Evolutionary conservation across 108 stramenopile genomes (phyloP).

Genomic region (Fragilariopsis cylindrus): DNA sequence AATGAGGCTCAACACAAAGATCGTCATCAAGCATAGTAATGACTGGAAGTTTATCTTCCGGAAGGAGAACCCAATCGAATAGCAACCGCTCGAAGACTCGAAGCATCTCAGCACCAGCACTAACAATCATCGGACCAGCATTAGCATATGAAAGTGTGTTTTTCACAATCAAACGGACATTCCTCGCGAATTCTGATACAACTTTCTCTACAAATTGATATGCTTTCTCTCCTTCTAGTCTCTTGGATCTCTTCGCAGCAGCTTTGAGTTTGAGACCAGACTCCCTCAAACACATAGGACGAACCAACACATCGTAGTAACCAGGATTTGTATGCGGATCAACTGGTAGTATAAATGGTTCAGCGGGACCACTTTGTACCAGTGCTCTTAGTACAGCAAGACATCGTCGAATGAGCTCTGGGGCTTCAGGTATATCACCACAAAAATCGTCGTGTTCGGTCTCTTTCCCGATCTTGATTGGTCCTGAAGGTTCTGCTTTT

Average conservation of each 20-base stretch:
- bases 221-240: constrained; percentile 16
- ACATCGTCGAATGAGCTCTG: constrained; percentile 82
- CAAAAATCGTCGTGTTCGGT: constrained; percentile 79
- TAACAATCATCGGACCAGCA: constrained; percentile 70
- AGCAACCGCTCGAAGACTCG: constrained; percentile 84
- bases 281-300: constrained; percentile 76
- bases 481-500: constrained; percentile 16
- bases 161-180: constrained; percentile 67
- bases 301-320: constrained; percentile 84
- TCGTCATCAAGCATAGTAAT: constrained; percentile 82
- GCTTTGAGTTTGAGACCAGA: constrained; percentile 61
- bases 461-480: constrained; percentile 45
- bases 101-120: constrained; percentile 75
- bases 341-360: constrained; percentile 82
- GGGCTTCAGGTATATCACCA: constrained; percentile 69
- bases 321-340: constrained; percentile 84
- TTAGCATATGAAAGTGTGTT: constrained; percentile 69
- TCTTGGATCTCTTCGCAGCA: constrained; percentile 41
- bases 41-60: constrained; percentile 48
- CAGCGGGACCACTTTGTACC: constrained; percentile 56
- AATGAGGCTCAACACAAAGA: constrained; percentile 74
- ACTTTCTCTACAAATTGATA: constrained; percentile 41
- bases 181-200: constrained; percentile 68
- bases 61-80: constrained; percentile 86
- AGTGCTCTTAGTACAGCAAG: constrained; percentile 81